Base-by-base conservation (phyloP, 345 rosid species). In the Pistacia integerrima region DNA sequence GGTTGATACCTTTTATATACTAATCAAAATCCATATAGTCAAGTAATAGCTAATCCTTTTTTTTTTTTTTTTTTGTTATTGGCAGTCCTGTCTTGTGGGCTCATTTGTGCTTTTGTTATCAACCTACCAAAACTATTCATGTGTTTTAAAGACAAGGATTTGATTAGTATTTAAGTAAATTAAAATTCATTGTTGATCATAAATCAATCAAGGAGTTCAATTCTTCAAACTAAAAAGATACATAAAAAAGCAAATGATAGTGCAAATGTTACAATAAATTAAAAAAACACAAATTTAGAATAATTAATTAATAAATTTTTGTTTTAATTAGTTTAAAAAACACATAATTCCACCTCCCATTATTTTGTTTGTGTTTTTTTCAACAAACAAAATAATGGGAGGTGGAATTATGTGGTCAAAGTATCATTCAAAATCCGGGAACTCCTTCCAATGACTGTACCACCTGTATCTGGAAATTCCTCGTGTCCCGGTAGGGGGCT, bases 61-160 rank as follows among this genome's bases (percentile, higher is more conserved):
- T 70, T 25, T 25, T 25, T 20, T 48, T 36, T 30, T 58, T 8
- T 68, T 81, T 60, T 11, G 14, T 49, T 49, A 49, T 51, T 83
- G 65, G 77, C 92, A 94, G 98, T 81, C 98, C 98, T 18, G 75
- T 88, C 76, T 62, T 94, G 75, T 95, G 99, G 99, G 90, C 88
- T 91, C 98, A 8, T 92, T 96, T 72, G 97, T 96, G 56, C 11
- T 93, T 71, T 96, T 88, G 22, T 22, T 22, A 22, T 38, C 44
- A 38, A 38, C 44, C 44, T 38, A 5, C 44, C 44, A 38, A 38
- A 38, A 38, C 6, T 38, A 38, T 38, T 38, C 44, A 38, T 38
- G 44, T 22, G 22, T 22, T 22, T 22, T 22, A 22, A 5, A 7
- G 7, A 38, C 44, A 38, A 38, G 44, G 44, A 7, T 38, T 5